These are phyloP conservation scores for Conticribra weissflogii DNA, from an alignment of 108 stramenopile genomes.

Conservation along the genomic window DNA sequence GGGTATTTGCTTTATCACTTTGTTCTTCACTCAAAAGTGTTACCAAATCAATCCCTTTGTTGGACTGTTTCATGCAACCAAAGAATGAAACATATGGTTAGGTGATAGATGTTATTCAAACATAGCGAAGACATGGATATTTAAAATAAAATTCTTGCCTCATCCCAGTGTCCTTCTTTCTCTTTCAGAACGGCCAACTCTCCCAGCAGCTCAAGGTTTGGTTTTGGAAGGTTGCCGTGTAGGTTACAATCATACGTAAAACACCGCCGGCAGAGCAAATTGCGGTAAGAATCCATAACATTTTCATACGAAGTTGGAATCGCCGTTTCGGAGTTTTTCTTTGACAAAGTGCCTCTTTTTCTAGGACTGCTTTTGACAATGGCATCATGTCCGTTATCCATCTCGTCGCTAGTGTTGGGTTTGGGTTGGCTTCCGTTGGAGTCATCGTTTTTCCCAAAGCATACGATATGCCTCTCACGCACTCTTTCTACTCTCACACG, in stretches of 20 bases:
- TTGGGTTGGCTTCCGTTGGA: slow-evolving; percentile 12
- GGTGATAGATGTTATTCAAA: too few relatives aligned
- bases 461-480: slow-evolving; percentile 20
- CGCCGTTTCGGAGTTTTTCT: slow-evolving; percentile 7
- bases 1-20: background rate
- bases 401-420: background rate
- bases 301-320: slow-evolving; percentile 34
- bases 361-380: background rate
- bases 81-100: too few relatives aligned
- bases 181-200: slow-evolving; percentile 56
- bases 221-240: slow-evolving; percentile 54
- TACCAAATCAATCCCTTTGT: slow-evolving; percentile 10
- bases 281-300: slow-evolving; percentile 58
- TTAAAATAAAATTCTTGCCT: slow-evolving; percentile 18
- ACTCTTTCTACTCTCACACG: slow-evolving; percentile 24
- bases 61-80: slow-evolving; percentile 4
- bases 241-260: slow-evolving; percentile 71
- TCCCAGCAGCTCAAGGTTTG: slow-evolving; percentile 39
- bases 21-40: background rate
- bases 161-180: slow-evolving; percentile 54
- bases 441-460: slow-evolving; percentile 18
- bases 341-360: slow-evolving; percentile 1
- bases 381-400: background rate
- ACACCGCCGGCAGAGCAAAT: slow-evolving; percentile 71
- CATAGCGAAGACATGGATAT: background rate